phyloP scores from a whole-genome alignment of 495 filamentous ascomycete species.

The Neurospora sp. region DNA sequence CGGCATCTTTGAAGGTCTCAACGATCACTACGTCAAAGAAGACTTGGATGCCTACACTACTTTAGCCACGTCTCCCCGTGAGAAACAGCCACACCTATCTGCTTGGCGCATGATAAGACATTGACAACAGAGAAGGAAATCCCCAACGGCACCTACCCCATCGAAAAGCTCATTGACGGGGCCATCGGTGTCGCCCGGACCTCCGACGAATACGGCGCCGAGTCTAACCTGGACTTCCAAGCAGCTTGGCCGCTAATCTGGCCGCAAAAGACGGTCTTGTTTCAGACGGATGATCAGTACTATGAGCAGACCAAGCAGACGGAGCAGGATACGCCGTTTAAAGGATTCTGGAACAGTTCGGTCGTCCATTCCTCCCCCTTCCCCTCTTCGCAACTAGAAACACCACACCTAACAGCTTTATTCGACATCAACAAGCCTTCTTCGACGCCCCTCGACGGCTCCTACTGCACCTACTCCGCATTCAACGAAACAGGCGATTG shows the following conservation, averaged over 20 bases:
- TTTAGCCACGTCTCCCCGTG: too few relatives aligned
- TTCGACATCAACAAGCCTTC: slow-evolving; percentile 14
- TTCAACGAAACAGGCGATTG: slow-evolving; percentile 26
- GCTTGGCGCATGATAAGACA: too few relatives aligned
- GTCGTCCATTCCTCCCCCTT: neutral
- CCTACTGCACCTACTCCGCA: slow-evolving; percentile 44
- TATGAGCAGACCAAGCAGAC: slow-evolving; percentile 22
- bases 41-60: slow-evolving; percentile 54
- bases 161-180: slow-evolving; percentile 17
- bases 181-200: slow-evolving; percentile 15
- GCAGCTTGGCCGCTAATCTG: slow-evolving; percentile 35
- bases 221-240: slow-evolving; percentile 28
- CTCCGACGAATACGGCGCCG: slow-evolving; percentile 17
- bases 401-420: too few relatives aligned
- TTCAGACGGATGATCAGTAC: slow-evolving; percentile 47
- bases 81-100: too few relatives aligned
- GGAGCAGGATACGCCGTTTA: slow-evolving; percentile 10
- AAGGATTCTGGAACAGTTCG: slow-evolving; percentile 30
- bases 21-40: slow-evolving; percentile 34
- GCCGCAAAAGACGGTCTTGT: slow-evolving; percentile 50
- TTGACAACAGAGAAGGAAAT: slow-evolving; percentile 9
- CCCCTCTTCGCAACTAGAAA: neutral
- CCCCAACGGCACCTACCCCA: slow-evolving; percentile 23
- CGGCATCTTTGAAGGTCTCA: slow-evolving; percentile 23
- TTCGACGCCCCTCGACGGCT: slow-evolving; percentile 47